Evolutionary conservation across 2,329 filamentous ascomycete species (phyloP).

Genomic region (Calonectria pseudoturangicola): DNA sequence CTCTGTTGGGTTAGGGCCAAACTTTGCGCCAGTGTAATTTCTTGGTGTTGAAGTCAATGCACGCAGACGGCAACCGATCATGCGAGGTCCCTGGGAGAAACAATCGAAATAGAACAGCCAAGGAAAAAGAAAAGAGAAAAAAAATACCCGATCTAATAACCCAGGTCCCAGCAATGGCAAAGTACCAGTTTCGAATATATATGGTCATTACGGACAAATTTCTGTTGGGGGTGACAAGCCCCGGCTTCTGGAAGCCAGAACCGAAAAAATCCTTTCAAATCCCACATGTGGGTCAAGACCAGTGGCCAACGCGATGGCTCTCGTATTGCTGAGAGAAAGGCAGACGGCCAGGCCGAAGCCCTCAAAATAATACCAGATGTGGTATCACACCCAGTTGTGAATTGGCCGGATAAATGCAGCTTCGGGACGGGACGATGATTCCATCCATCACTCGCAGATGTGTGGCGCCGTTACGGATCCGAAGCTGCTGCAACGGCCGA

Average conservation of each 20-base stretch:
- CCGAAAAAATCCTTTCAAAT: constrained; percentile 22
- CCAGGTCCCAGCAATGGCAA: background rate
- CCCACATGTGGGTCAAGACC: constrained; percentile 7
- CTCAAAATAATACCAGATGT: too few relatives aligned
- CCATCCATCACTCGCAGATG: constrained; percentile 7
- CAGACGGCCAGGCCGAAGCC: background rate
- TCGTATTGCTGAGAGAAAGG: constrained; percentile 3
- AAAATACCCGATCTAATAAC: background rate
- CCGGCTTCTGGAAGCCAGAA: background rate
- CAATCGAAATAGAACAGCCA: background rate
- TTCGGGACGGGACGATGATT: constrained; percentile 20
- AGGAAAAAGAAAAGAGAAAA: constrained; percentile 3
- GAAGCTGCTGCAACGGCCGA: constrained; percentile 17
- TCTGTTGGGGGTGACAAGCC: constrained; percentile 3
- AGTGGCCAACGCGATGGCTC: background rate
- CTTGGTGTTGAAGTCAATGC: constrained; percentile 12
- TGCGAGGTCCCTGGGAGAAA: background rate
- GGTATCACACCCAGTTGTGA: background rate
- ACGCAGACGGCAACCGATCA: background rate
- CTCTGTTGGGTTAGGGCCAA: constrained; percentile 10
- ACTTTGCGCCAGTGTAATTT: constrained; percentile 12
- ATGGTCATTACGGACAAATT: background rate
- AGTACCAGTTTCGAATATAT: constrained; percentile 16
- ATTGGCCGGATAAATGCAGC: background rate
- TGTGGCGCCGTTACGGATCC: constrained; percentile 21